Conservation (phyloP, 495 filamentous ascomycete genomes). For the Penicillium verhagenii region DNA sequence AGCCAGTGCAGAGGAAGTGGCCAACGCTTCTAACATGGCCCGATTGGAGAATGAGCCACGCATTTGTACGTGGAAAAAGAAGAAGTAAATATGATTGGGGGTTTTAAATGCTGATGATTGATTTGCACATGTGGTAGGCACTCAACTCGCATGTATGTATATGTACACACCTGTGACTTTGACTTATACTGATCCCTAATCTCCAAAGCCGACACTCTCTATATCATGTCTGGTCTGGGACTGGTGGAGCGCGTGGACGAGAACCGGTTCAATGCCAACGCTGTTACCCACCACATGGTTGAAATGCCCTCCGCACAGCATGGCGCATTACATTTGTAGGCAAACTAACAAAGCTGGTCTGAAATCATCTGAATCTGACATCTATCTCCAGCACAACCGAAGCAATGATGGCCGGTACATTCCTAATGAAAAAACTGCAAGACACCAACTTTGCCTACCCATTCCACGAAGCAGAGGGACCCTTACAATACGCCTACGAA, state of each 20-base stretch:
- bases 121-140: too few species aligned
- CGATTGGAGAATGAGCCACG: constrained; percentile 12
- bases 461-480: constrained; percentile 32
- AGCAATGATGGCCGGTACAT: constrained; percentile 34
- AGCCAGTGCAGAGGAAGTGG: constrained; percentile 26
- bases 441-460: constrained; percentile 36
- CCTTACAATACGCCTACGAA: constrained; percentile 36
- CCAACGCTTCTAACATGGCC: constrained; percentile 17
- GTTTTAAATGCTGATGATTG: too few species aligned
- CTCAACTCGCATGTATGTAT: constrained; percentile 23
- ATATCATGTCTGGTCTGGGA: constrained; percentile 36
- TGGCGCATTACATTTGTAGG: constrained; percentile 42
- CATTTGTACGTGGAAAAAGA: constrained; percentile 19
- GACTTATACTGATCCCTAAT: constrained; percentile 1
- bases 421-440: constrained; percentile 36
- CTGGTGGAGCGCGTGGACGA: constrained; percentile 31
- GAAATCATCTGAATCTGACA: not conserved
- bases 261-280: constrained; percentile 29
- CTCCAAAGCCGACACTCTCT: constrained; percentile 33
- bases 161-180: not conserved
- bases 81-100: not conserved
- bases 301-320: constrained; percentile 35
- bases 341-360: not conserved
- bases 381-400: constrained; percentile 34
- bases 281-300: constrained; percentile 34